Conservation (phyloP, 176 grass and related monocot genomes). For the Oryza glaberrima region DNA sequence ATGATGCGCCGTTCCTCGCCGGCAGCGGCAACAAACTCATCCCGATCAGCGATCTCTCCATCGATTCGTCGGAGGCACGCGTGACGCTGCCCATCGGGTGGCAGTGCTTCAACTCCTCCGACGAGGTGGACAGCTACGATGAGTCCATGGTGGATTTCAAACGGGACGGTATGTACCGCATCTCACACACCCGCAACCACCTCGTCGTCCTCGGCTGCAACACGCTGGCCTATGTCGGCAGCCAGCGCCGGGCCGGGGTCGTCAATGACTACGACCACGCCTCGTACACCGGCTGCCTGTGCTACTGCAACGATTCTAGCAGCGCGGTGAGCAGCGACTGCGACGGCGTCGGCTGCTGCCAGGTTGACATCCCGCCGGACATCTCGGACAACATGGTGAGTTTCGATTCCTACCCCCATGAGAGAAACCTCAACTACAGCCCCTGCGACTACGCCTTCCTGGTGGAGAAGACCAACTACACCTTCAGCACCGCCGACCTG, state of each 20-base stretch:
- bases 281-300: background rate
- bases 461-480: conserved; percentile 11
- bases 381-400: background rate
- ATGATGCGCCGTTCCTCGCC: too few relatives aligned
- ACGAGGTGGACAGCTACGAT: too few relatives aligned
- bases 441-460: conserved; percentile 34
- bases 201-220: conserved; percentile 20
- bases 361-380: background rate
- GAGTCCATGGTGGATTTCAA: conserved; percentile 30
- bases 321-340: background rate
- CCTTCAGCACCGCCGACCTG: background rate
- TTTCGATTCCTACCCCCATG: background rate
- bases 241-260: background rate
- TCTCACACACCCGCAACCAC: conserved; percentile 24
- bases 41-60: background rate
- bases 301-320: conserved; percentile 7
- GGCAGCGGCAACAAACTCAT: background rate
- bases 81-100: conserved; percentile 30
- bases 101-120: conserved; percentile 9
- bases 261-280: background rate
- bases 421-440: background rate
- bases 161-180: background rate
- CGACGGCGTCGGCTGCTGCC: conserved; percentile 14
- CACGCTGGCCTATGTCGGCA: background rate
- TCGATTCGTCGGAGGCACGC: background rate